Base-by-base conservation (phyloP, 495 filamentous ascomycete species). In the Mytilinidion resinicola region DNA sequence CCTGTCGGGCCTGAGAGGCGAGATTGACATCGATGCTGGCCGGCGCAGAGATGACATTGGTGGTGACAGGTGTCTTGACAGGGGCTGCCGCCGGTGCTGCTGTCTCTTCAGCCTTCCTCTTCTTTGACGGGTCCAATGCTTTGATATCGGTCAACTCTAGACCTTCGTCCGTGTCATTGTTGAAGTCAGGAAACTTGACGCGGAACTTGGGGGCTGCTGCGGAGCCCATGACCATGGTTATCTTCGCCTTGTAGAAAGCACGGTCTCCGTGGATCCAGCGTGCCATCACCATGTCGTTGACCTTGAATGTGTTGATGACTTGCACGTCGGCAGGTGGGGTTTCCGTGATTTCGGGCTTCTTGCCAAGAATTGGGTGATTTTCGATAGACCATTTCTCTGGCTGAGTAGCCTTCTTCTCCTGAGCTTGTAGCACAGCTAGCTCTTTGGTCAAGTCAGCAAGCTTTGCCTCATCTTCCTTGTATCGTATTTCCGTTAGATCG, bases 181-280 rank as follows among this genome's bases (percentile, higher is more conserved):
- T 81, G 67, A 97, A 96, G 55, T 79, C 86, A 73, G 92, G 91
- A 78, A 97, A 98, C 51, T 85, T 92, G 60, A 98, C 92, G 50
- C 88, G 85, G 70, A 96, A 98, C 51, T 96, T 85, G 14, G 92
- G 95, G 36, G 86, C 86, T 53, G 83, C 86, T 17, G 85, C 85
- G 4, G 90, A 93, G 60, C 93, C 93, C 38, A 91, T 96, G 62
- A 96, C 91, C 34, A 88, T 90, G 15, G 87, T 93, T 73, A 98
- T 95, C 57, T 88, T 84, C 39, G 95, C 93, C 34, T 89, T 87
- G 75, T 97, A 97, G 78, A 91, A 96, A 8, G 80, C 78, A 67
- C 88, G 88, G 70, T 97, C 93, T 42, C 90, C 92, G 4, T 89
- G 87, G 36, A 86, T 75, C 91, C 90, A 98, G 69, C 88, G 88